Evolutionary conservation across 2,329 filamentous ascomycete genomes (phyloP).

Genomic region (Exophiala calicioides): DNA sequence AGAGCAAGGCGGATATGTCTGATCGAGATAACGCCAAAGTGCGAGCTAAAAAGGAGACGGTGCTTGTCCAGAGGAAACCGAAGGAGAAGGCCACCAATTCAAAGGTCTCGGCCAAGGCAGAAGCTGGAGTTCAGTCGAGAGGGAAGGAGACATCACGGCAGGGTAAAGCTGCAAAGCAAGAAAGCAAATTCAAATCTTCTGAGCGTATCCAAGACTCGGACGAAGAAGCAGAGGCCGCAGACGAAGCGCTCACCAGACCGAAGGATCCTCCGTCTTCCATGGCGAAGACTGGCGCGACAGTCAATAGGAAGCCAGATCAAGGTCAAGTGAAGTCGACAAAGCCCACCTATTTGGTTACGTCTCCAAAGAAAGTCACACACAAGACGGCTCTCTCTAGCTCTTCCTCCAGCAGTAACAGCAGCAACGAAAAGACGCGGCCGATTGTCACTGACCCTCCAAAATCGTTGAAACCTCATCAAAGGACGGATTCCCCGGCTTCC

Average conservation of each 20-base stretch:
- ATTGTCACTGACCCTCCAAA: constrained; percentile 13
- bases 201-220: constrained; percentile 57
- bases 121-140: constrained; percentile 35
- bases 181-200: constrained; percentile 54
- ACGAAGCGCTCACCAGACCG: constrained; percentile 37
- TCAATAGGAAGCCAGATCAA: constrained; percentile 15
- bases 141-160: constrained; percentile 37
- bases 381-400: constrained; percentile 27
- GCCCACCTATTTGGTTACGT: constrained; percentile 11
- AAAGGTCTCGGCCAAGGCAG: constrained; percentile 17
- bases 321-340: constrained; percentile 10
- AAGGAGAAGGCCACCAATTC: constrained; percentile 16
- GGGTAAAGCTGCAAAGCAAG: constrained; percentile 38
- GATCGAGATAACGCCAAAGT: constrained; percentile 18
- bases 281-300: constrained; percentile 8
- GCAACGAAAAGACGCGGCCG: constrained; percentile 23
- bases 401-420: constrained; percentile 23
- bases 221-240: constrained; percentile 50
- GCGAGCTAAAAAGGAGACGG: constrained; percentile 16
- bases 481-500: constrained; percentile 17
- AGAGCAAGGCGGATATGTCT: constrained; percentile 25
- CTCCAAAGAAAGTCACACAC: constrained; percentile 23
- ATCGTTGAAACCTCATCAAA: constrained; percentile 22
- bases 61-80: constrained; percentile 44
- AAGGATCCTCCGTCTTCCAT: constrained; percentile 12